These are phyloP conservation scores for Talaromyces sp. DNA, from an alignment of 2,329 filamentous ascomycete genomes.

Conservation along the genomic window DNA sequence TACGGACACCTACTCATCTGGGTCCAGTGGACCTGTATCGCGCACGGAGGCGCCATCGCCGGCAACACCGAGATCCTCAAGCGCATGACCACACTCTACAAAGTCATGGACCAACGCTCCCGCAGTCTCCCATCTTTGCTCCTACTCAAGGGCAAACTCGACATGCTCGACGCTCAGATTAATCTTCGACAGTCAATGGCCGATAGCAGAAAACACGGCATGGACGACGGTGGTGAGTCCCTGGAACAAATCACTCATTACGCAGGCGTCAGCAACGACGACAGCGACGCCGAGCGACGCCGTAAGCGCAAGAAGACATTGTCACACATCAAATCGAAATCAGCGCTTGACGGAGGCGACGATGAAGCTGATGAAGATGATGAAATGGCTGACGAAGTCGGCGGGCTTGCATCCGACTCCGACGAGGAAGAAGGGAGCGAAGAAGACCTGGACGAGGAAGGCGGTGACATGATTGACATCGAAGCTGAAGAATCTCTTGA, in stretches of 20 bases:
- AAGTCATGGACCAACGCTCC: constrained; percentile 82
- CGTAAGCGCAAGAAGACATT: constrained; percentile 26
- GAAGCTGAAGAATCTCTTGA: constrained; percentile 53
- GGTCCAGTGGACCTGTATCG: constrained; percentile 92
- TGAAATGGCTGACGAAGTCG: constrained; percentile 36
- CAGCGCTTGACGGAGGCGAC: constrained; percentile 22
- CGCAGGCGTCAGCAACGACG: constrained; percentile 57
- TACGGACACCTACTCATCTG: constrained; percentile 89
- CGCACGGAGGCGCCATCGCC: constrained; percentile 86
- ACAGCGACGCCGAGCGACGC: constrained; percentile 40
- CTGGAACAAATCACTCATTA: constrained; percentile 18
- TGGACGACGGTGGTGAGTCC: constrained; percentile 56
- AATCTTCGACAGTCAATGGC: constrained; percentile 71
- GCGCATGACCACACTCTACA: constrained; percentile 73
- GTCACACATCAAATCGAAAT: constrained; percentile 36
- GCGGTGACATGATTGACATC: constrained; percentile 41
- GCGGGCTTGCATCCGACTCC: constrained; percentile 37
- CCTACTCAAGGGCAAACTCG: constrained; percentile 88
- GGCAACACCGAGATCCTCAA: constrained; percentile 79
- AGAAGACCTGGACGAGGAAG: constrained; percentile 37
- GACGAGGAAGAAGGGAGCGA: constrained; percentile 47
- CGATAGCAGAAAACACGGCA: constrained; percentile 36
- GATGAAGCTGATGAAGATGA: constrained; percentile 36
- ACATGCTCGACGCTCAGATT: constrained; percentile 89
- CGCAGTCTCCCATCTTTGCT: constrained; percentile 77